Conservation (phyloP, 176 grass and related monocot genomes). For the Carex pumila region DNA sequence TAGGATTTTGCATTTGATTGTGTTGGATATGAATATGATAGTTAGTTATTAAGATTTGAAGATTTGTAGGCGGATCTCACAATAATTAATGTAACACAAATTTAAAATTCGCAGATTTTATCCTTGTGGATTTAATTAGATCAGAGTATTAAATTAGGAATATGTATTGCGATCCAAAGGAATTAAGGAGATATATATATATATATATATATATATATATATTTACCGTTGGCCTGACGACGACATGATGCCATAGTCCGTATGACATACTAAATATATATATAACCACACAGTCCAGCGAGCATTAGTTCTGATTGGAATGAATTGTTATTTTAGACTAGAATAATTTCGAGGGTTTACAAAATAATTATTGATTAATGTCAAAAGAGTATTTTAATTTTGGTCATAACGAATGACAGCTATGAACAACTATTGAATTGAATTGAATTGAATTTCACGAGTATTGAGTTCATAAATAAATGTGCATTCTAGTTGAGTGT, state of each 20-base stretch:
- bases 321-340: not conserved
- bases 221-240: not conserved
- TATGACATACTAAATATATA: not conserved
- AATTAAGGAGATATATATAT: not conserved
- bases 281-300: not conserved
- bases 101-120: not conserved
- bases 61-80: not conserved
- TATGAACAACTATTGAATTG: no score
- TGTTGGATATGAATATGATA: not conserved
- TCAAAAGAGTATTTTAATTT: no score
- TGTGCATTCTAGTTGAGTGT: no score
- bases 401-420: no score
- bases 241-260: not conserved
- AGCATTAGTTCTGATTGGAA: not conserved
- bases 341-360: no score
- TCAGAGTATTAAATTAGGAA: not conserved
- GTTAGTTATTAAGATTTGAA: not conserved
- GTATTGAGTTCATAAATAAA: no score
- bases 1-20: not conserved
- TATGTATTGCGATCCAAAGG: not conserved
- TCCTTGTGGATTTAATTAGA: not conserved
- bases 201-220: not conserved
- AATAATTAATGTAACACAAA: not conserved
- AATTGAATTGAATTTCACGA: no score
- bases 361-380: no score